A percentile compares a stretch with the other conserved stretches of the same genome.
phyloP scores from a whole-genome alignment of 2,329 filamentous ascomycete genomes.

The Huntiella bhutanensis region DNA sequence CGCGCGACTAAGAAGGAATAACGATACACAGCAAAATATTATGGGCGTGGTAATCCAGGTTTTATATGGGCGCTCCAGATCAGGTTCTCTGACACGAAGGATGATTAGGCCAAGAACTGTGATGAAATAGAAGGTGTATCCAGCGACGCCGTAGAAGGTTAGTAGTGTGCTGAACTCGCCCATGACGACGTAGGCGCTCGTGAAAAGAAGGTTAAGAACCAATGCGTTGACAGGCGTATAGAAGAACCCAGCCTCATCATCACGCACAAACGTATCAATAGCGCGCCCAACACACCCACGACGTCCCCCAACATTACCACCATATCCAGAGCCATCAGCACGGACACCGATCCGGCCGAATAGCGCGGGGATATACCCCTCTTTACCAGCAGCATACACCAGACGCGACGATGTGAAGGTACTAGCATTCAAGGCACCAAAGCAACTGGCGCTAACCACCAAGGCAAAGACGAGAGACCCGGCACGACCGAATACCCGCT shows the following conservation, averaged over 20 bases:
- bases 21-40: conserved; percentile 91
- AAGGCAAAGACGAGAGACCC: conserved; percentile 74
- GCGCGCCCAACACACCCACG: conserved; percentile 38
- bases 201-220: conserved; percentile 58
- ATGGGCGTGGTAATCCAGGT: conserved; percentile 96
- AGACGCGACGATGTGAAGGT: conserved; percentile 85
- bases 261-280: conserved; percentile 47
- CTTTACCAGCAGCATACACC: conserved; percentile 85
- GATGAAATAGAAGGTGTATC: conserved; percentile 93
- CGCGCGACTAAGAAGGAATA: conserved; percentile 76
- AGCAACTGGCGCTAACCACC: conserved; percentile 77
- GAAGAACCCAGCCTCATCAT: conserved; percentile 63
- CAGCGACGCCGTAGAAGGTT: conserved; percentile 93
- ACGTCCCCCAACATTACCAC: conserved; percentile 12
- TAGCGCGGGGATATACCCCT: conserved; percentile 72
- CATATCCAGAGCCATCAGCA: conserved; percentile 14
- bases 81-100: conserved; percentile 68
- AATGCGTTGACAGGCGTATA: conserved; percentile 91
- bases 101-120: conserved; percentile 88
- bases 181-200: conserved; percentile 57
- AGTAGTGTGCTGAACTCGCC: conserved; percentile 84
- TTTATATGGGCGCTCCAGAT: conserved; percentile 74
- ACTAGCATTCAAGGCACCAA: conserved; percentile 84
- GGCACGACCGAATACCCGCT: conserved; percentile 68
- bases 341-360: conserved; percentile 69